Percentiles rank a stretch among this genome's conserved stretches.
Conservation (phyloP, 495 filamentous ascomycete genomes). For the Articulospora tetracladia region DNA sequence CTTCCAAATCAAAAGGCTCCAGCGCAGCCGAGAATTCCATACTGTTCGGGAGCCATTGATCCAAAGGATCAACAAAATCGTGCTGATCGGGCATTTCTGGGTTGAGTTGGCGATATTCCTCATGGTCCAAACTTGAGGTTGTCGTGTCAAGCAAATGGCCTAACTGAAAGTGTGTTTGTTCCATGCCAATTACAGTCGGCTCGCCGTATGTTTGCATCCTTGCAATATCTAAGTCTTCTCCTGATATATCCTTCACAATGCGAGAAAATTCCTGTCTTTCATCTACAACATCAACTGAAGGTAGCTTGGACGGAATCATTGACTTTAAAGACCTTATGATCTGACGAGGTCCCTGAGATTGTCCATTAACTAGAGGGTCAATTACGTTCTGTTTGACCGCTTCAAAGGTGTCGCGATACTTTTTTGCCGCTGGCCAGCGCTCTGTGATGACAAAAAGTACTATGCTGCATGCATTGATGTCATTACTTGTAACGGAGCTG, state of each 20-base stretch:
- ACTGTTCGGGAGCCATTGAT: neutral
- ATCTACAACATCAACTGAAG: neutral
- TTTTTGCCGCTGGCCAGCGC: slow-evolving; percentile 22
- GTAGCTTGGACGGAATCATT: neutral
- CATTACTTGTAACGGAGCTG: slow-evolving; percentile 11
- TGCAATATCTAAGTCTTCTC: neutral
- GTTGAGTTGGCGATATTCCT: neutral
- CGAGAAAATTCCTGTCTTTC: slow-evolving; percentile 1
- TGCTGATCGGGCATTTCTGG: neutral
- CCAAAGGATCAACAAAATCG: neutral
- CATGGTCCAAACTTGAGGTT: neutral
- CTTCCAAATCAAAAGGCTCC: neutral
- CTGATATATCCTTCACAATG: neutral
- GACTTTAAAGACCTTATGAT: neutral
- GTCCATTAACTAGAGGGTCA: neutral
- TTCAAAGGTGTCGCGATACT: slow-evolving; percentile 22
- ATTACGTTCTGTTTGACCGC: slow-evolving; percentile 10
- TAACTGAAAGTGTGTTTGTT: neutral
- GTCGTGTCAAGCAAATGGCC: neutral
- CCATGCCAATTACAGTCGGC: neutral
- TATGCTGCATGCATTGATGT: slow-evolving; percentile 22
- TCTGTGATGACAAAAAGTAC: slow-evolving; percentile 25
- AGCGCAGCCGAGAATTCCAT: neutral
- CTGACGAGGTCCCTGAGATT: neutral
- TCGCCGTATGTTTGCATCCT: neutral